Percentiles rank a stretch among this genome's conserved stretches.
These are phyloP conservation scores for Hagleromyces aurorensis DNA, from an alignment of 805 yeast genomes.

Conservation along the genomic window DNA sequence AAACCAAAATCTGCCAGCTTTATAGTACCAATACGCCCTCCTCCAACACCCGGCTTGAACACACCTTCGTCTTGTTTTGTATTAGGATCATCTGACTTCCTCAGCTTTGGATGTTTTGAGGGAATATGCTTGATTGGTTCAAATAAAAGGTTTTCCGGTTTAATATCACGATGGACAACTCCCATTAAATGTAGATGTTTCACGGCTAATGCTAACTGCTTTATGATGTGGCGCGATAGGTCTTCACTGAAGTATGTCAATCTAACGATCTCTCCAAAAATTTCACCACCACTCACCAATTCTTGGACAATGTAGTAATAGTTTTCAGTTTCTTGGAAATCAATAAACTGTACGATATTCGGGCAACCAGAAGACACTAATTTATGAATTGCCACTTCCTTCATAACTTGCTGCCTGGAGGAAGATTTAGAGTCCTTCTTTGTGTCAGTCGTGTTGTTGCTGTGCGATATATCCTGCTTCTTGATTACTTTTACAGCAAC, in stretches of 20 bases:
- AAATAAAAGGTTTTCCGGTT: conserved; percentile 70
- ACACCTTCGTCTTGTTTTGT: conserved; percentile 81
- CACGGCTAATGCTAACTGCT: conserved; percentile 57
- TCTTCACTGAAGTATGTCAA: conserved; percentile 61
- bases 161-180: conserved; percentile 75
- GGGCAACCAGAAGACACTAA: conserved; percentile 41
- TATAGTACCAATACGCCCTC: conserved; percentile 84
- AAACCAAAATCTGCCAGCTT: conserved; percentile 95
- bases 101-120: conserved; percentile 29
- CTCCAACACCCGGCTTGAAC: conserved; percentile 73
- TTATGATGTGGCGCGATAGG: conserved; percentile 52
- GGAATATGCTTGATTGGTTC: conserved; percentile 51
- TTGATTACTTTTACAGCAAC: conserved; percentile 56
- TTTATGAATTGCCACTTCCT: conserved; percentile 72
- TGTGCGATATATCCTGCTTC: conserved; percentile 59
- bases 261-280: conserved; percentile 59
- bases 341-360: conserved; percentile 55
- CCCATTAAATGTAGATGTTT: conserved; percentile 68
- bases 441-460: conserved; percentile 14
- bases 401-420: conserved; percentile 51
- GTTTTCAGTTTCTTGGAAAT: conserved; percentile 54
- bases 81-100: conserved; percentile 61
- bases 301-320: conserved; percentile 68
- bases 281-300: conserved; percentile 68
- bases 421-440: conserved; percentile 15